phyloP scores from a whole-genome alignment of 2,329 filamentous ascomycete species.

The Ascochyta pisi region DNA sequence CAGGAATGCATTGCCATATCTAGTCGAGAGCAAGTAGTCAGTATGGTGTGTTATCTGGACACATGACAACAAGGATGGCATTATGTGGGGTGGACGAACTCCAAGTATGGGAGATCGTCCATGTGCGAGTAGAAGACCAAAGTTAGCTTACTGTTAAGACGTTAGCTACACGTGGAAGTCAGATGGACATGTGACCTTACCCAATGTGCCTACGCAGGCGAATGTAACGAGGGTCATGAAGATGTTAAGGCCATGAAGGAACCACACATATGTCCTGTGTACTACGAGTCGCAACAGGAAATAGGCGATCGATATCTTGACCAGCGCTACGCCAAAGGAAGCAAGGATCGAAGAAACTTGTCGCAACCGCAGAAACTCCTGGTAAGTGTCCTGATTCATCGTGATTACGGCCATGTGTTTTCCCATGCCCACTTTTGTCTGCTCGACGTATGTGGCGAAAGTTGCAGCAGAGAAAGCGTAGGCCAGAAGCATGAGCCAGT shows the following conservation, averaged over 20 bases:
- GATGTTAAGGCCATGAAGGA: conserved; percentile 50
- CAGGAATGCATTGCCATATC: conserved; percentile 57
- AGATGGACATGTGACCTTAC: background rate
- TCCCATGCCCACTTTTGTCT: conserved; percentile 57
- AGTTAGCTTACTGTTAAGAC: background rate
- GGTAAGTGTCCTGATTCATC: conserved; percentile 36
- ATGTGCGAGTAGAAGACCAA: background rate
- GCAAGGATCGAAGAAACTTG: conserved; percentile 56
- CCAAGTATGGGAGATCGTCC: too few relatives aligned
- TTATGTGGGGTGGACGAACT: too few relatives aligned
- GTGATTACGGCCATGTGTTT: conserved; percentile 52
- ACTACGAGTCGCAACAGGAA: conserved; percentile 56
- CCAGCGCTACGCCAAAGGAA: conserved; percentile 54
- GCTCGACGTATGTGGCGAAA: conserved; percentile 53
- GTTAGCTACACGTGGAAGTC: background rate
- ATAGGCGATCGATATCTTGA: conserved; percentile 59
- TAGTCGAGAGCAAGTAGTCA: background rate
- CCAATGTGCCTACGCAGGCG: conserved; percentile 53
- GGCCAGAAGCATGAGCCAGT: conserved; percentile 55
- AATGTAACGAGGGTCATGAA: conserved; percentile 55
- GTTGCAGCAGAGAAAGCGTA: conserved; percentile 18
- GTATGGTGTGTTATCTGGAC: too few relatives aligned
- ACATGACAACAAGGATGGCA: too few relatives aligned
- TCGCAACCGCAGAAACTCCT: conserved; percentile 50
- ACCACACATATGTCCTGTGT: conserved; percentile 44